These are phyloP conservation scores for Calonectria ilicicola DNA, from an alignment of 2,329 filamentous ascomycete genomes.

Conservation along the genomic window DNA sequence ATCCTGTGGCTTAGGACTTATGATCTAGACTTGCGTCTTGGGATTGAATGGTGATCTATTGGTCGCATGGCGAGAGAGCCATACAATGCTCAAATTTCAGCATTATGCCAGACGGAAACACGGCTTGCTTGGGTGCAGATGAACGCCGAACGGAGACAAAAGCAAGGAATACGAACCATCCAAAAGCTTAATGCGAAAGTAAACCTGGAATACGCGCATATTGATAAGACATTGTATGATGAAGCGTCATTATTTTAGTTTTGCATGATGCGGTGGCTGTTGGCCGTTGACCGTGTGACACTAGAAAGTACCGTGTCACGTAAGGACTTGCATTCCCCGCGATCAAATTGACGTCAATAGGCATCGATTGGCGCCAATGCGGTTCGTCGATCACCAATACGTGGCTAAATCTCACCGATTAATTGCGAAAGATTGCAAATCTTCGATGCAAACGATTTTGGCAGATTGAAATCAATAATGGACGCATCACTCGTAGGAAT, in stretches of 20 bases:
- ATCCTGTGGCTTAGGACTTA: background rate
- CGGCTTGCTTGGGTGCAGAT: background rate
- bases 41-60: background rate
- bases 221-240: background rate
- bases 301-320: background rate
- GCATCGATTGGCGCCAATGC: background rate
- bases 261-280: background rate
- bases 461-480: background rate
- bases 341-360: background rate
- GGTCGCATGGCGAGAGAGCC: background rate
- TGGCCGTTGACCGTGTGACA: background rate
- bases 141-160: background rate
- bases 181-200: background rate
- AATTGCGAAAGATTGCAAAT: background rate
- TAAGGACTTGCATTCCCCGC: background rate
- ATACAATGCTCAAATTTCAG: background rate
- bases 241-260: background rate
- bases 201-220: background rate
- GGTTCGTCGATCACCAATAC: background rate
- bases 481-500: background rate
- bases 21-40: no score
- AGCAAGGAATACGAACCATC: background rate
- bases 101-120: background rate
- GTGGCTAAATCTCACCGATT: background rate
- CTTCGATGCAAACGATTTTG: background rate